Evolutionary conservation across 140 eudicot genomes (phyloP).

Genomic region (Oenanthe javanica): DNA sequence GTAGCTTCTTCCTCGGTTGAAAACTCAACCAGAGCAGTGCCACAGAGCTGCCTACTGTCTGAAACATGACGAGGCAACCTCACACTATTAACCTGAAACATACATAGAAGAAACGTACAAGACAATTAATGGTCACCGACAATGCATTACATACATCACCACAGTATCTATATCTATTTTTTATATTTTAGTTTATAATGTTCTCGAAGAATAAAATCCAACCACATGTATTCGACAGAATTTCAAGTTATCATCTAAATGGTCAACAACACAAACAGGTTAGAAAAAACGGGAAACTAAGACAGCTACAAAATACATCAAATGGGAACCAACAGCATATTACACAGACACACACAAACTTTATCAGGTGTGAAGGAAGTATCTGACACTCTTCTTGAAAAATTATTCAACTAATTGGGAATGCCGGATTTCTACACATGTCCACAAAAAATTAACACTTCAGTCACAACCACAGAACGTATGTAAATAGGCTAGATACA

Average conservation of each 20-base stretch:
- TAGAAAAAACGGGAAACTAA: not conserved
- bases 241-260: not conserved
- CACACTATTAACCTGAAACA: slow-evolving; percentile 79
- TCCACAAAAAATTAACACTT: not conserved
- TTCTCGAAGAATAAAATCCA: not conserved
- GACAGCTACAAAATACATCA: not conserved
- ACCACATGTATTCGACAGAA: not conserved
- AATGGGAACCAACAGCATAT: not conserved
- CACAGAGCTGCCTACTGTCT: slow-evolving; percentile 61
- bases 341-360: not conserved
- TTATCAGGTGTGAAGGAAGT: not conserved
- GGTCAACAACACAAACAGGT: not conserved
- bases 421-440: not conserved
- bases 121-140: not conserved
- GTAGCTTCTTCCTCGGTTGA: slow-evolving; percentile 79
- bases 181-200: not conserved
- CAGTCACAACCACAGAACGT: not conserved
- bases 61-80: slow-evolving; percentile 86
- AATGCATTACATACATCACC: not conserved
- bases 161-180: not conserved
- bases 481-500: not conserved
- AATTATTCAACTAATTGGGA: not conserved
- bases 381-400: not conserved
- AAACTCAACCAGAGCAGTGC: slow-evolving; percentile 84
- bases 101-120: not conserved